phyloP scores from a whole-genome alignment of 495 filamentous ascomycete species.

The Coniosporium apollinis region DNA sequence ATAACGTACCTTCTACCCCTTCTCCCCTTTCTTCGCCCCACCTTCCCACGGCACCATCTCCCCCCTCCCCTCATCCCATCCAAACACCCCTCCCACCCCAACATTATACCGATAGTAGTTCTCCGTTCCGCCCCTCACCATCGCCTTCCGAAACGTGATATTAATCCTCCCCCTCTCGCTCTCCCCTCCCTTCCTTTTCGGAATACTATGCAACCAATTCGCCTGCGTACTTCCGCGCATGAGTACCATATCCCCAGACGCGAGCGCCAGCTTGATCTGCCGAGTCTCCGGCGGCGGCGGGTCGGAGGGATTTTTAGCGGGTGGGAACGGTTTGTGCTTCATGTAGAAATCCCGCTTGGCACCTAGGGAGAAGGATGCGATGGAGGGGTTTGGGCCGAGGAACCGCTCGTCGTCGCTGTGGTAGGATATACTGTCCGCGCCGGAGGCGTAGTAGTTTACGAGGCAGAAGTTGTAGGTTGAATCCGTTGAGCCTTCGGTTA shows the following conservation, averaged over 20 bases:
- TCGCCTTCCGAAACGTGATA: conserved; percentile 52
- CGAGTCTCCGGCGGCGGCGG: conserved; percentile 11
- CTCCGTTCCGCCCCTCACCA: conserved; percentile 47
- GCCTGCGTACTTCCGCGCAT: conserved; percentile 54
- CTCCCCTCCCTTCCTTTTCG: conserved; percentile 45
- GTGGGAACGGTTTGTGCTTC: conserved; percentile 42
- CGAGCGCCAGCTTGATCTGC: conserved; percentile 42
- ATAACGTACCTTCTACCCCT: no score
- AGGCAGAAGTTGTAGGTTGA: conserved; percentile 54
- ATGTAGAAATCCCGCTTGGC: conserved; percentile 49
- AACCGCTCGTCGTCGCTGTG: conserved; percentile 65
- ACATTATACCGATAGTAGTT: conserved; percentile 68
- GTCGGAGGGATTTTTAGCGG: conserved; percentile 8
- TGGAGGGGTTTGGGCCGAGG: conserved; percentile 46
- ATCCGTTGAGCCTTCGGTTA: conserved; percentile 41
- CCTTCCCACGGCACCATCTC: conserved; percentile 44
- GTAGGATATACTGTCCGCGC: conserved; percentile 53
- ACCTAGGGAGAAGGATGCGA: conserved; percentile 54
- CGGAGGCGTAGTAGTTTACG: conserved; percentile 60
- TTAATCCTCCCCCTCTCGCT: conserved; percentile 48
- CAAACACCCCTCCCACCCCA: conserved; percentile 42
- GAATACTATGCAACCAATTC: conserved; percentile 60
- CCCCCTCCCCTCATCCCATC: conserved; percentile 36
- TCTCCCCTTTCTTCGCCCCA: no score
- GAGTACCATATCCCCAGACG: conserved; percentile 52